Evolutionary conservation across 2,329 filamentous ascomycete genomes (phyloP), one percentile per base, ranked within the genome.

Genomic region (Diaporthe sp.): DNA sequence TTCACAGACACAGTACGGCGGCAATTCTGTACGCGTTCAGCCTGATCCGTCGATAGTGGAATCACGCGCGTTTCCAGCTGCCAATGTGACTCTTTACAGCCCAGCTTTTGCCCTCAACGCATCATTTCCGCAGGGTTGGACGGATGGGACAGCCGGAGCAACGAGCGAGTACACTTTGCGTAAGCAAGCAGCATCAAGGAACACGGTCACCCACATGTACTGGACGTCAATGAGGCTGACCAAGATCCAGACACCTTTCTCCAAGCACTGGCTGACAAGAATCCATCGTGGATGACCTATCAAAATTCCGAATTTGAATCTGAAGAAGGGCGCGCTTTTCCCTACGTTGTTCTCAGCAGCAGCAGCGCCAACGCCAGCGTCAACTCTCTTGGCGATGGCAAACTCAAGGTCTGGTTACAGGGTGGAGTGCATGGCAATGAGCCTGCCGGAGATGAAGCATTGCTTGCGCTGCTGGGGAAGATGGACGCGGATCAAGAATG

Each of bases 361-460:
- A 22, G 30, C 30, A 30, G 30, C n/a, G 13, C 30, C 42, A 66
- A 66, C 2, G 50, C 42, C 5, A 66, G 61, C 42, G 2, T 17
- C 3, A 19, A 17, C 15, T 38, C 42, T 2, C 45, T 67, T 17
- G 64, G 64, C 6, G 10, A 52, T 10, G 64, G 64, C 15, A 67
- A 67, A 30, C 64, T 67, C 30, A 67, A 67, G 64, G 64, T 67
- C 30, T 67, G 45, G 64, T 33, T 67, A 1, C 64, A 67, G 64
- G 64, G 64, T 28, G 64, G 64, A 0, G 64, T 67, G 22, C 64
- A 67, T 6, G 64, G 64, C 7, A 67, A 67, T 17, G 64, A 67
- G 64, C 64, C 64, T 22, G 64, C 64, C 2, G 64, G 64, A 1
- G 64, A 67, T 22, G 64, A 67, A 67, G 33, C 64, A 22, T 28